Evolutionary conservation across 306 rosid genomes (phyloP).

Genomic region (Myrica gale): DNA sequence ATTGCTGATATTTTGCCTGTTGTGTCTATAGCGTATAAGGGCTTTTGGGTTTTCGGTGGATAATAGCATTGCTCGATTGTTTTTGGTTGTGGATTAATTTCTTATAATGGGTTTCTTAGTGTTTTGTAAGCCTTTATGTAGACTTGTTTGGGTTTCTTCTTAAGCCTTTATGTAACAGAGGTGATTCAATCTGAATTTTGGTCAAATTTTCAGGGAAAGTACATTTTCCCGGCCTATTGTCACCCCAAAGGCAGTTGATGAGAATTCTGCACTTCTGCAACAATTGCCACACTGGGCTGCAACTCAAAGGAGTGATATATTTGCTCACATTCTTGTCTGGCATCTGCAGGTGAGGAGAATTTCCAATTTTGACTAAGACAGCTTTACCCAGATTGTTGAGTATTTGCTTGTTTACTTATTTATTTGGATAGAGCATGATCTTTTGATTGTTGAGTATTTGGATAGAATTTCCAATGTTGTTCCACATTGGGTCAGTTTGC

Average conservation of each 20-base stretch:
- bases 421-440: background rate
- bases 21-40: background rate
- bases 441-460: too few species aligned
- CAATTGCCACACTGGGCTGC: slow-evolving; percentile 99
- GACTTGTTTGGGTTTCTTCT: background rate
- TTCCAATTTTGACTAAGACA: background rate
- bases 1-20: background rate
- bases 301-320: slow-evolving; percentile 88
- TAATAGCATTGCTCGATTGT: too few species aligned
- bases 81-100: too few species aligned
- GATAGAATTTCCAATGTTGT: background rate
- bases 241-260: slow-evolving; percentile 90
- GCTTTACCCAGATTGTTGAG: background rate
- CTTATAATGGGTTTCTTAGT: too few species aligned
- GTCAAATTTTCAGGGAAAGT: slow-evolving; percentile 56
- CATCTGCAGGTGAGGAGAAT: slow-evolving; percentile 70
- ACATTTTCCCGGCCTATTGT: slow-evolving; percentile 65
- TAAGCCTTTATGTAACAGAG: background rate
- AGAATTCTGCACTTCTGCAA: slow-evolving; percentile 84
- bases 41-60: background rate
- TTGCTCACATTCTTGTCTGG: slow-evolving; percentile 97
- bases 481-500: background rate
- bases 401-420: background rate
- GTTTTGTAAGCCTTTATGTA: too few species aligned
- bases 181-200: slow-evolving; percentile 14